A percentile compares a stretch with the other conserved stretches of the same genome.
These are phyloP conservation scores for Umbellularia californica DNA, from an alignment of 164 flowering plant genomes.

Conservation along the genomic window DNA sequence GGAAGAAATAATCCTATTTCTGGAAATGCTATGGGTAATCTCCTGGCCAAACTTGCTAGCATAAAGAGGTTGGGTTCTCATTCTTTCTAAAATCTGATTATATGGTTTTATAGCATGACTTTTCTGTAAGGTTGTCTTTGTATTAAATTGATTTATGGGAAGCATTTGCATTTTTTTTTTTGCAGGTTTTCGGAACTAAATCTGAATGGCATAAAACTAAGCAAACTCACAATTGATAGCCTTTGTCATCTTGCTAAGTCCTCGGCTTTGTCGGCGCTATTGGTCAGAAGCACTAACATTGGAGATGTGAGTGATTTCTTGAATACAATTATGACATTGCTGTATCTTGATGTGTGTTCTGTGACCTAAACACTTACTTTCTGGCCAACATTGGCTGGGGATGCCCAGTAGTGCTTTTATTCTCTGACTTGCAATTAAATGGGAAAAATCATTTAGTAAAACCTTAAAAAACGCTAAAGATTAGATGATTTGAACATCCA, in stretches of 20 bases:
- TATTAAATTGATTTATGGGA: background rate
- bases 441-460: no score
- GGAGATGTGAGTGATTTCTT: slow-evolving; percentile 58
- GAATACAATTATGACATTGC: no score
- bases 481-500: no score
- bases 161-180: background rate
- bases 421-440: no score
- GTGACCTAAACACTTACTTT: no score
- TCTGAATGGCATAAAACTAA: slow-evolving; percentile 67
- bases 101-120: background rate
- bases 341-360: no score
- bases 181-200: slow-evolving; percentile 74
- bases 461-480: no score
- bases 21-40: slow-evolving; percentile 48
- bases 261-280: slow-evolving; percentile 57
- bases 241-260: slow-evolving; percentile 61
- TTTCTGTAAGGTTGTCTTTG: background rate
- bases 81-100: background rate
- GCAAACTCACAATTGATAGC: slow-evolving; percentile 57
- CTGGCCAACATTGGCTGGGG: no score
- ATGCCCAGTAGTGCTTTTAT: no score
- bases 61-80: slow-evolving; percentile 46
- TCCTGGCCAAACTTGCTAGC: slow-evolving; percentile 61
- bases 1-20: slow-evolving; percentile 74
- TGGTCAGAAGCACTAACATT: slow-evolving; percentile 62